Conservation (phyloP, 768 basidiomycete species). For the Amanita phalloides region DNA sequence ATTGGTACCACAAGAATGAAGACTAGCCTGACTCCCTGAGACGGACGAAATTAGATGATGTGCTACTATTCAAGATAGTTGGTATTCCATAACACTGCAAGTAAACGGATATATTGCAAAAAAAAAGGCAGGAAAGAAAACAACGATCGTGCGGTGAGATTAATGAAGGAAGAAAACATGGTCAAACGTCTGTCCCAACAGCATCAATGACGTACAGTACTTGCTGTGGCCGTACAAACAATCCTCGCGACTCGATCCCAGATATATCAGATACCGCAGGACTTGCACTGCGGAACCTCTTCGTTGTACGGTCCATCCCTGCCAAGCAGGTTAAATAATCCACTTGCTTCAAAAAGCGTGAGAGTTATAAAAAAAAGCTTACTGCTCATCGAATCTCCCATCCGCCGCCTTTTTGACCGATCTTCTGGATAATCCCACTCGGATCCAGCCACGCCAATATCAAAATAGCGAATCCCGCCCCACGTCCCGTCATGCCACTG, state of each 20-base stretch:
- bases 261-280: conserved; percentile 50
- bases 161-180: neutral
- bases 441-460: conserved; percentile 44
- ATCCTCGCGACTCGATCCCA: conserved; percentile 50
- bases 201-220: conserved; percentile 84
- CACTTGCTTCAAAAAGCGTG: conserved; percentile 26
- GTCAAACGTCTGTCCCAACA: conserved; percentile 52
- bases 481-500: conserved; percentile 82
- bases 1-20: too few relatives aligned
- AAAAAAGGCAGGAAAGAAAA: too few relatives aligned
- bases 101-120: too few relatives aligned
- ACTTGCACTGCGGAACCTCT: conserved; percentile 60
- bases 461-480: conserved; percentile 78
- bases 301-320: conserved; percentile 47
- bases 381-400: conserved; percentile 9
- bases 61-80: neutral
- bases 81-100: neutral
- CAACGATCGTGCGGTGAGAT: neutral
- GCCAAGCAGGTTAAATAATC: conserved; percentile 30
- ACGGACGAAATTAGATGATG: too few relatives aligned
- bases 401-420: conserved; percentile 32
- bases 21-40: too few relatives aligned
- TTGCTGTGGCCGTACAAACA: conserved; percentile 80
- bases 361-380: neutral
- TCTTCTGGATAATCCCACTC: conserved; percentile 62